Base-by-base conservation (phyloP, 2,329 filamentous ascomycete genomes). In the Aspergillus fijiensis region DNA sequence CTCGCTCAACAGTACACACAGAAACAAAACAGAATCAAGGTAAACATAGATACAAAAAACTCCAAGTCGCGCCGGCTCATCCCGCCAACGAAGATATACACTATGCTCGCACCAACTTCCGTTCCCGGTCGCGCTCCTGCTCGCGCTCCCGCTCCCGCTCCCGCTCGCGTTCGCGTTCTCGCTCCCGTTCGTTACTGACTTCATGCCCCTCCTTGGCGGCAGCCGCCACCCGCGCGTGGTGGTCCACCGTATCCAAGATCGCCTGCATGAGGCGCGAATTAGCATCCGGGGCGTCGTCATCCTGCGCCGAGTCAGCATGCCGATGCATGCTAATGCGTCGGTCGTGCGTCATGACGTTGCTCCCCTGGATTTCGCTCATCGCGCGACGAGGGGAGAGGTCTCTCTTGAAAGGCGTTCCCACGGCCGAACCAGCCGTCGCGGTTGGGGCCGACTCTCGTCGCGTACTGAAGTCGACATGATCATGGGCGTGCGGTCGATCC, bases 251-350 rank as follows among this genome's bases (percentile, higher is more conserved):
- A 56, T 79, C 77, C 58, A 76, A 64, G 42, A 79, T 79, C 21
- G 77, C 77, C 61, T 78, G 76, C 67, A 77, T 76, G 39, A 79
- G 63, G 2, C 75, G 69, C 57, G 76, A 73, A 56, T 75, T 77
- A 29, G 74, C 73, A 60, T 77, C 77, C 2, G 72, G 72, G 31
- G 72, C 76, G 33, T 76, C 74, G 23, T 75, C 73, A 19, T 76
- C 72, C 6, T 66, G 57, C 2, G 49, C 57, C 5, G 54, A 31
- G 27, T 64, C 59, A 29, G 55, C 53, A 47, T 66, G 59, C 25
- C 58, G 65, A 27, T 70, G 58, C 55, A 65, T 57, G 47, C 66
- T 67, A 51, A 63, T 50, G 16, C 59, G 68, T 42, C 61, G 62
- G 53, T 67, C 63, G 53, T 69, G 63, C 29, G 61, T 63, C 29